These are phyloP conservation scores for Crithidia acanthocephali DNA, from an alignment of 208 protist species.

Conservation along the genomic window DNA sequence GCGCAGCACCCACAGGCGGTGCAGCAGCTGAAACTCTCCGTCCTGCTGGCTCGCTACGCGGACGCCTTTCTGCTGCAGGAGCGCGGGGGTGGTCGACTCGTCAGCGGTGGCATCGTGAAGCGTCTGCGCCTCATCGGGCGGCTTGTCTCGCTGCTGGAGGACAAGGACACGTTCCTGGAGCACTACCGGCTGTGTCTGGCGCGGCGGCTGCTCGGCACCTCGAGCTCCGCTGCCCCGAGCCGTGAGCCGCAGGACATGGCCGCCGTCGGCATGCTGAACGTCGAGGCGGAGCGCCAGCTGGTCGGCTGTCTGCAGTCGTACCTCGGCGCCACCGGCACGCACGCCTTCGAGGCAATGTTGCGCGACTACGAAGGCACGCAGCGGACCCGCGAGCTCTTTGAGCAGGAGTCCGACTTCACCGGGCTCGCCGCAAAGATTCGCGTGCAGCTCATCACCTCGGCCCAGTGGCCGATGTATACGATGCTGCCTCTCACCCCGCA, in stretches of 20 bases:
- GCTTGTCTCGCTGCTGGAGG: slow-evolving; percentile 54
- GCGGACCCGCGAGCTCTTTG: slow-evolving; percentile 34
- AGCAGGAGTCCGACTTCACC: slow-evolving; percentile 24
- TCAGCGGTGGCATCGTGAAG: slow-evolving; percentile 19
- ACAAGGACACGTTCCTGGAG: slow-evolving; percentile 73
- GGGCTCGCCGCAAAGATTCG: slow-evolving; percentile 33
- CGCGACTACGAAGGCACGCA: slow-evolving; percentile 53
- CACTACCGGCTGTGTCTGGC: slow-evolving; percentile 54
- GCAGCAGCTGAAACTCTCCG: slow-evolving; percentile 36
- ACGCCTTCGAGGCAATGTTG: slow-evolving; percentile 72
- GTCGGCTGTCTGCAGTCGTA: slow-evolving; percentile 47
- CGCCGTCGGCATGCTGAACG: slow-evolving; percentile 20
- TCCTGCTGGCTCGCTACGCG: slow-evolving; percentile 57
- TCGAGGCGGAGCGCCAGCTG: slow-evolving; percentile 61
- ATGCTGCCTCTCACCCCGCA: slow-evolving; percentile 55
- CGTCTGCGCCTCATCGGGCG: slow-evolving; percentile 34
- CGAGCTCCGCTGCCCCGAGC: not conserved
- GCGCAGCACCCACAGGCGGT: slow-evolving; percentile 18
- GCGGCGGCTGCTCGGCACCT: slow-evolving; percentile 49
- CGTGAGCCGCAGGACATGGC: not conserved
- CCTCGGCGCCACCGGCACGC: slow-evolving; percentile 43
- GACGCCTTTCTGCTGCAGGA: slow-evolving; percentile 41
- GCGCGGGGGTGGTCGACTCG: slow-evolving; percentile 21
- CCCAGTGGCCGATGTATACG: slow-evolving; percentile 46
- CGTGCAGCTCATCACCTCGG: slow-evolving; percentile 52